Base-by-base conservation (phyloP, 73 alveolate species). In the Symbiodinium pilosum region DNA sequence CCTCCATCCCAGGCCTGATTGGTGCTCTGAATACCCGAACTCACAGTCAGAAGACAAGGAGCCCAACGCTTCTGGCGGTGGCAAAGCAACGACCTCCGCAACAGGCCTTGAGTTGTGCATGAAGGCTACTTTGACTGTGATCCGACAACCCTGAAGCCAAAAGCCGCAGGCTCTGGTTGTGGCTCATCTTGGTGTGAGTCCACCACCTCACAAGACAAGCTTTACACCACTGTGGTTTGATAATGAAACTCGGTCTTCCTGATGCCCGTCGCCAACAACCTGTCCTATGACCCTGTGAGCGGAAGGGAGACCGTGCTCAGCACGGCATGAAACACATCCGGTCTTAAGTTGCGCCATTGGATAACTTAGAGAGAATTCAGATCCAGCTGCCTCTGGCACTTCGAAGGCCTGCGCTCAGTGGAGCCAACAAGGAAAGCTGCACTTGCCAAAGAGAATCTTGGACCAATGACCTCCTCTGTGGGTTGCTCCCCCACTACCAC, bases 1-100 rank as follows among this genome's bases (percentile, higher is more conserved):
- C 97, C 32, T 91, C 97, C 97, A 91, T 91, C 54, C 97, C 97
- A 3, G 97, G 97, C 97, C 97, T 91, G 73, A n/a, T n/a, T n/a
- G n/a, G n/a, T 12, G 73, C 73, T 54, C 26, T 54, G 73, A 54
- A n/a, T 26, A 26, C 2, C 73, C 30, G 41, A 38, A n/a, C 81
- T 24, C 41, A 32, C 24, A 38, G 0, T 1, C 59, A 64, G 38
- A 26, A 26, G 81, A 64, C 38, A 9, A 9, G 81, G 81, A 28
- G 40, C 0, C 38, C 18, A 38, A 64, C 81, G 30, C 81, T 64
- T 64, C 81, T 34, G 81, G 81, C 34, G 81, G 41, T 28, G 41
- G 81, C 34, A 0, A 38, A 2, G 30, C 81, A 26, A 9, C 81
- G 1, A 64, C 77, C 81, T 64, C 81, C 0, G 81, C 81, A n/a